A percentile compares a stretch with the other conserved stretches of the same genome.
Conservation (phyloP, 2,329 filamentous ascomycete species). For the Elsinoe perseae region DNA sequence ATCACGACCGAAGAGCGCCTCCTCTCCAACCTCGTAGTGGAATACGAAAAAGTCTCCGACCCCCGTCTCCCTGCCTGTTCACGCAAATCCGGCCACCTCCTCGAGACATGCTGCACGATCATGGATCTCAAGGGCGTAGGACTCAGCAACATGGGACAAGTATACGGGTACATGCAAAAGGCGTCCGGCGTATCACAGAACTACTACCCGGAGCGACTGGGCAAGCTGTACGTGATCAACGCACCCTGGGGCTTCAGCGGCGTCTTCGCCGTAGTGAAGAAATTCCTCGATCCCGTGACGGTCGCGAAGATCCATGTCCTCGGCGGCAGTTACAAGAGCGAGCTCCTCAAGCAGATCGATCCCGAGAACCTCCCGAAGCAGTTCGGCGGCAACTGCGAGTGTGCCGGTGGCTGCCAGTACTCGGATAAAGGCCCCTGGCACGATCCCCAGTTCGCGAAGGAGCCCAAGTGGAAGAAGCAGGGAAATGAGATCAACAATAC, state of each 20-base stretch:
- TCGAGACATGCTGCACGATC: slow-evolving; percentile 97
- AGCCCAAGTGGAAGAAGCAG: slow-evolving; percentile 44
- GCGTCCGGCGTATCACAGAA: slow-evolving; percentile 90
- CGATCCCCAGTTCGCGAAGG: slow-evolving; percentile 58
- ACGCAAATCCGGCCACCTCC: slow-evolving; percentile 77
- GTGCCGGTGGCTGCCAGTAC: slow-evolving; percentile 71
- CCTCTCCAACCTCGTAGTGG: slow-evolving; percentile 90
- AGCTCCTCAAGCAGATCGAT: slow-evolving; percentile 76
- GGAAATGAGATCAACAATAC: slow-evolving; percentile 26
- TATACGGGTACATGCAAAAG: slow-evolving; percentile 79
- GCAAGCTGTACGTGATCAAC: slow-evolving; percentile 96
- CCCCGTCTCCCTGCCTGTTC: slow-evolving; percentile 91
- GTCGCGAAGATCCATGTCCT: slow-evolving; percentile 93
- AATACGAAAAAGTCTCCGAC: slow-evolving; percentile 95
- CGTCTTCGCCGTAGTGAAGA: slow-evolving; percentile 80
- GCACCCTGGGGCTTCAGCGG: slow-evolving; percentile 89
- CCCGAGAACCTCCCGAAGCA: slow-evolving; percentile 80
- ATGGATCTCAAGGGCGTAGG: slow-evolving; percentile 97
- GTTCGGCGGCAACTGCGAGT: slow-evolving; percentile 79
- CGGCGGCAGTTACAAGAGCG: slow-evolving; percentile 70
- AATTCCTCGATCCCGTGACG: slow-evolving; percentile 93
- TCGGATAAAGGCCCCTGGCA: slow-evolving; percentile 90
- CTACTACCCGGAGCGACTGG: slow-evolving; percentile 96
- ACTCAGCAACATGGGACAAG: slow-evolving; percentile 68
- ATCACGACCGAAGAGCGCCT: slow-evolving; percentile 90